Base-by-base conservation (phyloP, 1,284 basidiomycete species). In the Sparassis latifolia region DNA sequence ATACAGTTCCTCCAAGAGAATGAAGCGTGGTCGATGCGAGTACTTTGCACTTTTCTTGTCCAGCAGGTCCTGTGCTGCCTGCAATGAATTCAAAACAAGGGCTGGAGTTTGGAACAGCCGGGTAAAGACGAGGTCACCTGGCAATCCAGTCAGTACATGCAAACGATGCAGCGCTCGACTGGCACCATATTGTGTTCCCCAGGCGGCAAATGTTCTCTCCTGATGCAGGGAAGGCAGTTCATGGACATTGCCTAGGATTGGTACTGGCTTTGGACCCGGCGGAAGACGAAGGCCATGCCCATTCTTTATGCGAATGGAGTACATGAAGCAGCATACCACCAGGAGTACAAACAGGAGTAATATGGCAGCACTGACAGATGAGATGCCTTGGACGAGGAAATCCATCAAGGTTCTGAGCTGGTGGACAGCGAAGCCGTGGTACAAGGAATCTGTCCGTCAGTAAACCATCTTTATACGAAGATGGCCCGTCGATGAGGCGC, bases 1-100 rank as follows among this genome's bases (percentile, higher is more conserved):
- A 46, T 40, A 64, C 64, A 66, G 47, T 43, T 66, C 62, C 28
- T 55, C 43, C 27, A 63, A 55, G 38, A 66, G 53, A 43, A 62
- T 55, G 42, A 66, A 53, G 3, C 59, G 56, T 7, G 67, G 67
- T 12, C 77, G 69, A 54, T 71, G 72, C 5, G 75, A 77, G 52
- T 75, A 78, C 29, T 73, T 74, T n/a, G 69, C 68, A 12, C 74
- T 75, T 37, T 70, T 71, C 58, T 78, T 79, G 57, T 79, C 78
- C 12, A 80, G 65, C 20, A 79, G 64, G 56, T 79, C 77, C 70
- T 75, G 77, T 27, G 75, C 76, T 12, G 71, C 71, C 54, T 74
- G 69, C 2, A 74, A 73, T 2, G 69, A 58, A 52, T 58, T 58
- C 12, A 62, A 46, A 12, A 56, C 50, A 33, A 55, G 32, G 10